A percentile compares a stretch with the other conserved stretches of the same genome.
phyloP scores from a whole-genome alignment of 371 early-diverging fungal species.

The Mortierella sp. region DNA sequence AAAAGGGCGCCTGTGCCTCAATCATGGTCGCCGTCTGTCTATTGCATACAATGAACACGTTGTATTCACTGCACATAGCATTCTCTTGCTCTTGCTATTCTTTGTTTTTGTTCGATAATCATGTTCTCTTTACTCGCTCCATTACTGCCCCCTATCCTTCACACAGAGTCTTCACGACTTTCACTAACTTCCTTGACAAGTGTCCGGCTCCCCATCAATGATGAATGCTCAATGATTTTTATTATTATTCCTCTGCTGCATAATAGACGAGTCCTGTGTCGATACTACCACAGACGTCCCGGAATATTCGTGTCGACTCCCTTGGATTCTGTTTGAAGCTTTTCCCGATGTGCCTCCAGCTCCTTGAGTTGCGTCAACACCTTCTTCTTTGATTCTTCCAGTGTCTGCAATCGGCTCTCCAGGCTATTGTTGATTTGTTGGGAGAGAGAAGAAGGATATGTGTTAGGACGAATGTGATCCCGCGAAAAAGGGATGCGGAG shows the following conservation, averaged over 20 bases:
- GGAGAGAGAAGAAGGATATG: background rate
- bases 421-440: conserved; percentile 18
- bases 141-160: no score
- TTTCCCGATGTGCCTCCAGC: conserved; percentile 42
- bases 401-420: conserved; percentile 25
- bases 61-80: no score
- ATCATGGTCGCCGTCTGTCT: no score
- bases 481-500: background rate
- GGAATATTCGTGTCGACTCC: conserved; percentile 39
- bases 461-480: background rate
- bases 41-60: no score
- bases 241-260: background rate
- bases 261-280: background rate
- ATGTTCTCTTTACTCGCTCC: no score
- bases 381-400: conserved; percentile 44
- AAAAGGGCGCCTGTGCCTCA: no score
- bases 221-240: background rate
- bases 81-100: no score
- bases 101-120: no score
- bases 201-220: background rate
- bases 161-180: no score
- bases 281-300: conserved; percentile 36
- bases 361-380: conserved; percentile 37
- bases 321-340: conserved; percentile 6
- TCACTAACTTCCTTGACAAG: no score